Percentiles rank a stretch among this genome's conserved stretches.
These are phyloP conservation scores for Kondoa malvinella DNA, from an alignment of 768 basidiomycete species.

Conservation along the genomic window DNA sequence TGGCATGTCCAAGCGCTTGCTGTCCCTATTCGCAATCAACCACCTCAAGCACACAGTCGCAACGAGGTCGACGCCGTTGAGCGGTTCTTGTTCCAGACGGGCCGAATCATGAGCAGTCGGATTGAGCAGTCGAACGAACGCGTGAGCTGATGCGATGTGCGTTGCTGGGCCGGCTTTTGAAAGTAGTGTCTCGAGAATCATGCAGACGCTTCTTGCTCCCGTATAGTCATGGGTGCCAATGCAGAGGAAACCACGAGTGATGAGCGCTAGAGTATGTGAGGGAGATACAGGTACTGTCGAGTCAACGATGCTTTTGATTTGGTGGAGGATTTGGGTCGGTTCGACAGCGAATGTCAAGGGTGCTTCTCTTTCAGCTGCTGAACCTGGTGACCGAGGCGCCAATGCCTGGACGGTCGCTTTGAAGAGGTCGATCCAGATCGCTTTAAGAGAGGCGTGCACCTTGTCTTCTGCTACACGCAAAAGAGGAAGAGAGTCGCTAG, in stretches of 20 bases:
- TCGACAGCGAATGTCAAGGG: neutral
- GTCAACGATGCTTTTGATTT: neutral
- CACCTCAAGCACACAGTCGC: neutral
- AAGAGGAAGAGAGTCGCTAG: constrained; percentile 5
- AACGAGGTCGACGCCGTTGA: neutral
- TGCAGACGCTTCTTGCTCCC: neutral
- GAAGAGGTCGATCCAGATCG: neutral
- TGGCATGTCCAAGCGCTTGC: neutral
- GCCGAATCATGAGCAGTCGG: neutral
- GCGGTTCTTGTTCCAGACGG: neutral
- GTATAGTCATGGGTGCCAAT: neutral
- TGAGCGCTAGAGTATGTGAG: neutral
- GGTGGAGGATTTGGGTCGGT: neutral
- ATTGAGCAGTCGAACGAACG: neutral
- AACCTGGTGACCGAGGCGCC: neutral
- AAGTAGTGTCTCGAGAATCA: neutral
- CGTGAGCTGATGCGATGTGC: neutral
- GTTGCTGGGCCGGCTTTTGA: neutral
- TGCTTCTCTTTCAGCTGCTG: neutral
- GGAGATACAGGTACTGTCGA: neutral
- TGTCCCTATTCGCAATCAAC: neutral
- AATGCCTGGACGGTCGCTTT: neutral
- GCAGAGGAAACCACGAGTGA: neutral
- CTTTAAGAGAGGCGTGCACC: neutral
- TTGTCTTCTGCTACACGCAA: neutral